These are phyloP conservation scores for Ajuga reptans DNA, from an alignment of 305 asterid genomes.

Conservation along the genomic window DNA sequence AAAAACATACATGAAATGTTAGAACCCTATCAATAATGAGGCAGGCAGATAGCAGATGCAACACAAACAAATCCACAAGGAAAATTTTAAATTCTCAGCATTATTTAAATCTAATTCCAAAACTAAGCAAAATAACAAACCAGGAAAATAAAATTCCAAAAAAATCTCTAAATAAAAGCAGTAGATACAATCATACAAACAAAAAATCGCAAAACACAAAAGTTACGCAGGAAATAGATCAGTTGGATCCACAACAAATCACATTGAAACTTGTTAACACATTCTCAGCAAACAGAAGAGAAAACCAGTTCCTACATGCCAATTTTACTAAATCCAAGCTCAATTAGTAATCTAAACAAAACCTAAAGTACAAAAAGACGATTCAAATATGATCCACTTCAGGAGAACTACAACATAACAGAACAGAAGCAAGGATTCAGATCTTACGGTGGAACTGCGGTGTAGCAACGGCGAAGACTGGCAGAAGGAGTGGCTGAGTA, in stretches of 20 bases:
- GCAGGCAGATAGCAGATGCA: background rate
- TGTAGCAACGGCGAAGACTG: background rate
- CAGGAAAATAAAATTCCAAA: background rate
- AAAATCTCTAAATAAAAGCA: background rate
- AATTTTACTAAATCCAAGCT: background rate
- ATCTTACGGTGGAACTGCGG: conserved; percentile 12
- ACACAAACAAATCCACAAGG: background rate
- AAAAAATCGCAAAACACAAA: background rate
- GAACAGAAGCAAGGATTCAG: background rate
- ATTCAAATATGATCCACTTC: background rate
- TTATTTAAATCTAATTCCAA: background rate
- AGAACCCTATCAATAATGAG: background rate
- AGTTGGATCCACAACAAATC: background rate
- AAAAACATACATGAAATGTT: background rate
- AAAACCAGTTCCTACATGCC: background rate
- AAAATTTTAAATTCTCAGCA: background rate
- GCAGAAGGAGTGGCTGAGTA: background rate
- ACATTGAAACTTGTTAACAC: background rate
- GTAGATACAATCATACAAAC: background rate
- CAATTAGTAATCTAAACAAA: background rate
- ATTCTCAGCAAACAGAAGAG: background rate
- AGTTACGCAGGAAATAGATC: background rate
- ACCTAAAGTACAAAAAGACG: background rate
- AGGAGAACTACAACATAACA: background rate
- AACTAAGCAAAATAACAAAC: background rate